Conservation (phyloP, 441 rosid species). For the Francoa sonchifolia region DNA sequence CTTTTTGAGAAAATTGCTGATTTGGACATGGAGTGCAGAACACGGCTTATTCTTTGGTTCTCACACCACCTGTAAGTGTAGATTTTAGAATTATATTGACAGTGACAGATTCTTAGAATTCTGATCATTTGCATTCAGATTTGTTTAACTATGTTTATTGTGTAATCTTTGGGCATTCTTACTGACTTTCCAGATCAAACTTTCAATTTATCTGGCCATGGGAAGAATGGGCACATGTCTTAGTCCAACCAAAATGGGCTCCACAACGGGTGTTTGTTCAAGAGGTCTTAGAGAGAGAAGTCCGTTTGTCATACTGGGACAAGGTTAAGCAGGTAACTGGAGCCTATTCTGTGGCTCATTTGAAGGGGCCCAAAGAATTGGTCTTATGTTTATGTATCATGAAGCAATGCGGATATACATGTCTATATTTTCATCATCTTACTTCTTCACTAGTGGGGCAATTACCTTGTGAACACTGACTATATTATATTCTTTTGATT, state of each 20-base stretch:
- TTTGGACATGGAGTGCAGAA: constrained; percentile 93
- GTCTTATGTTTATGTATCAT: no score
- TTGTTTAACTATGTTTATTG: not conserved
- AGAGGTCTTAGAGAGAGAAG: constrained; percentile 98
- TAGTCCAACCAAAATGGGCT: constrained; percentile 96
- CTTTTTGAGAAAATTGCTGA: constrained; percentile 92
- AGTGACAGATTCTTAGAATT: no score
- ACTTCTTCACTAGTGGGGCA: no score
- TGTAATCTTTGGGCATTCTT: constrained; percentile 8
- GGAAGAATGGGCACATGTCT: constrained; percentile 98
- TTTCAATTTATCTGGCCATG: constrained; percentile 99
- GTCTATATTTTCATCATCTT: no score
- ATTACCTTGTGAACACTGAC: no score
- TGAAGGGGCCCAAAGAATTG: no score
- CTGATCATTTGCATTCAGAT: no score
- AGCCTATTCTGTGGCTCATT: not conserved
- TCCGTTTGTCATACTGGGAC: constrained; percentile 97
- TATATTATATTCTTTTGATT: no score
- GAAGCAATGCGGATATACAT: no score
- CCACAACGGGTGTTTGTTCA: constrained; percentile 97
- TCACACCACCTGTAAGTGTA: constrained; percentile 91
- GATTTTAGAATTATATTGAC: not conserved
- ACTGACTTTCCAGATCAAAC: constrained; percentile 55
- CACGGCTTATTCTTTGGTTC: constrained; percentile 93
- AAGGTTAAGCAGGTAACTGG: constrained; percentile 81